Evolutionary conservation across 2,329 filamentous ascomycete species (phyloP).

Genomic region (Calonectria ilicicola): DNA sequence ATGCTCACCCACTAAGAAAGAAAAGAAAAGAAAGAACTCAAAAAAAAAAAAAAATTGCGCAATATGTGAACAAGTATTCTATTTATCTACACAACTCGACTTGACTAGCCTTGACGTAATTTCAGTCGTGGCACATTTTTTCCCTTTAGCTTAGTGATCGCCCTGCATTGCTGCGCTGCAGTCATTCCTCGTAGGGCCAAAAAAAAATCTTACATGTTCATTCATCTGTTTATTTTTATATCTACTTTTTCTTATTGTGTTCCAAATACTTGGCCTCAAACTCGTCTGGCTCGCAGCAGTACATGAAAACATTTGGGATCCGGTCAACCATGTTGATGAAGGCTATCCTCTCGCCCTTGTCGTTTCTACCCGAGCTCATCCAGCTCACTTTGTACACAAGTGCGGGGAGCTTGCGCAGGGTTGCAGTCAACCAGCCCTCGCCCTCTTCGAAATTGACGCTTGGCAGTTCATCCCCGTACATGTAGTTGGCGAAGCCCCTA

Average conservation of each 20-base stretch:
- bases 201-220: too few relatives aligned
- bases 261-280: background rate
- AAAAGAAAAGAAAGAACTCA: too few relatives aligned
- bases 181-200: too few relatives aligned
- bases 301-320: background rate
- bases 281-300: background rate
- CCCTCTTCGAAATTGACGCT: background rate
- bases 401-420: background rate
- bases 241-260: background rate
- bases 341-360: background rate
- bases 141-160: too few relatives aligned
- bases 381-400: background rate
- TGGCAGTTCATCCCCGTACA: background rate
- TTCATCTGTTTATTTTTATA: background rate
- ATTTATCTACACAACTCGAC: too few relatives aligned
- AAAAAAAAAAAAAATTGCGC: background rate
- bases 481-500: background rate
- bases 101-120: background rate
- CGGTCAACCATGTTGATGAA: background rate
- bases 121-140: background rate
- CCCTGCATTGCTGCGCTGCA: too few relatives aligned
- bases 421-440: background rate
- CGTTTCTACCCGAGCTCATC: constrained; percentile 5
- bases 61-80: background rate
- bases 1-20: background rate